Base-by-base conservation (phyloP, 2,329 filamentous ascomycete species). In the Diaporthe humulicola region DNA sequence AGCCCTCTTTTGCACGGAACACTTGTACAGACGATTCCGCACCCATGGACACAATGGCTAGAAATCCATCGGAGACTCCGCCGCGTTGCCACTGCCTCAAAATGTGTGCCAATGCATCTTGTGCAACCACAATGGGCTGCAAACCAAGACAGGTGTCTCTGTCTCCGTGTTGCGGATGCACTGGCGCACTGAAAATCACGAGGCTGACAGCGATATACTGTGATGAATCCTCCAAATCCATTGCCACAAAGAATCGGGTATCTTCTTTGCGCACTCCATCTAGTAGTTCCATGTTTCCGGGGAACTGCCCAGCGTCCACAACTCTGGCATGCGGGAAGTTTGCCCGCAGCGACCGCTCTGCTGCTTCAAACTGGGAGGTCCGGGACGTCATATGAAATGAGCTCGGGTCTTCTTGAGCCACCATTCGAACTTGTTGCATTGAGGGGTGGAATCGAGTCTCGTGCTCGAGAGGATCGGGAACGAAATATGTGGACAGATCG, bases 141-240 rank as follows among this genome's bases (percentile, higher is more conserved):
- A 50, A 10, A 1, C 36, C n/a, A 0, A 36, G 57, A 8, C 22
- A 40, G 1, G 3, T 42, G 15, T 5, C 2, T n/a, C 33, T 8
- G n/a, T n/a, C n/a, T n/a, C n/a, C n/a, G 19, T 9, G 45, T 14
- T 19, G 61, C 10, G 61, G 22, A 17, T 17, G 4, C 0, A 1
- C 45, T 19, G 6, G 10, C 6, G 42, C 3, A 22, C 12, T 28
- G 30, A 22, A 22, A 4, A 67, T 54, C 4, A 67, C 64, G 9
- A 67, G 64, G 64, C 28, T 67, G 64, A 52, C 64, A 4, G 64
- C 64, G 30, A 67, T 25, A 3, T 67, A 67, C 30, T 45, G 45
- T 0, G 64, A 38, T 14, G 64, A 67, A 9, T 67, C 64, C 15
- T 67, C 64, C 22, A n/a, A 33, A 2, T 67, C 33, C 64, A 67